Conservation (phyloP, 2,329 filamentous ascomycete genomes). For the Hypoxylon sp. region DNA sequence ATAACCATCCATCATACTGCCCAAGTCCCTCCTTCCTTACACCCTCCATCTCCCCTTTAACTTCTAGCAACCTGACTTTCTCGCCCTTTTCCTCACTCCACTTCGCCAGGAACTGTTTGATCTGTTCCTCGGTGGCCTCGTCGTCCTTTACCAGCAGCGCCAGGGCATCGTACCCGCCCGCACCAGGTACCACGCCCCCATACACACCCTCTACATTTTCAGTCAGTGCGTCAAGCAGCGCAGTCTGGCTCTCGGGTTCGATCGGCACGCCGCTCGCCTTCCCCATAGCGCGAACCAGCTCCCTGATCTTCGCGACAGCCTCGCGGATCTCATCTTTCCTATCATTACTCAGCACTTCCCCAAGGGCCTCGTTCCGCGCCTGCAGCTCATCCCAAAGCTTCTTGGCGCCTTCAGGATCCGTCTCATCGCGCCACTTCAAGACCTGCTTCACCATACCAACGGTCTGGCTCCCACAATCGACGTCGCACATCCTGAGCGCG, state of each 20-base stretch:
- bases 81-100: constrained; percentile 74
- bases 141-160: constrained; percentile 84
- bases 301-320: constrained; percentile 66
- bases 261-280: constrained; percentile 81
- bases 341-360: constrained; percentile 69
- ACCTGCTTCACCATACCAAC: constrained; percentile 97
- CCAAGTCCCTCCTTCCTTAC: constrained; percentile 48
- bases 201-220: constrained; percentile 80
- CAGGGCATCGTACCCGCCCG: constrained; percentile 93
- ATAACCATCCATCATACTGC: constrained; percentile 51
- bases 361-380: constrained; percentile 77
- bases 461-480: constrained; percentile 93
- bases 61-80: constrained; percentile 73
- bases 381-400: constrained; percentile 83
- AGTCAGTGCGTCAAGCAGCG: constrained; percentile 81
- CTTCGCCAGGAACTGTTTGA: constrained; percentile 72
- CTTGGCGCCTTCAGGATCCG: constrained; percentile 73
- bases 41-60: constrained; percentile 55
- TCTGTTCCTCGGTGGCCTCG: constrained; percentile 68
- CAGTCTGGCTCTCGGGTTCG: constrained; percentile 88
- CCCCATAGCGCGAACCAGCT: constrained; percentile 82
- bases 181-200: constrained; percentile 92
- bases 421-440: constrained; percentile 80
- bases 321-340: constrained; percentile 58
- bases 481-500: constrained; percentile 91